Conservation (phyloP, 225 moss, liverwort and hornwort genomes). For the Marchantia paleacea region DNA sequence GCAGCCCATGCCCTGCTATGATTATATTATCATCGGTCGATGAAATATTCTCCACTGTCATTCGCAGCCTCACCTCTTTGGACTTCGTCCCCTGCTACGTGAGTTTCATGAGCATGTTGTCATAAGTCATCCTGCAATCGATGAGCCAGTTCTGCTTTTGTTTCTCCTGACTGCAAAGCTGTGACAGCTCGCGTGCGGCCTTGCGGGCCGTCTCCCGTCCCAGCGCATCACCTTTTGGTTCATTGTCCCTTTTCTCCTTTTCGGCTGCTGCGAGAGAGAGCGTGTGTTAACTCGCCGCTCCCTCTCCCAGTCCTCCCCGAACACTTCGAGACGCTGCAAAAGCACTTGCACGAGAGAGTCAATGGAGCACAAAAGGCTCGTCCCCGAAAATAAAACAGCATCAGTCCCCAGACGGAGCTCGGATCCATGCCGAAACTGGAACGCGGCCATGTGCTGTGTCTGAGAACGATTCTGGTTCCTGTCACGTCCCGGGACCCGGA, state of each 20-base stretch:
- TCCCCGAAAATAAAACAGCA: neutral
- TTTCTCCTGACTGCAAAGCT: conserved; percentile 2
- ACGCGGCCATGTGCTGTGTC: neutral
- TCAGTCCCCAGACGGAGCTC: neutral
- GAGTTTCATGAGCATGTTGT: conserved; percentile 5
- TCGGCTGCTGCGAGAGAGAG: neutral
- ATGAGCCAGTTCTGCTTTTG: conserved; percentile 2
- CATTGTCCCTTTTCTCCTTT: conserved; percentile 6
- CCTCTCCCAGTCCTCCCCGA: neutral
- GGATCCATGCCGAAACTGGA: neutral
- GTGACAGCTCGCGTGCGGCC: neutral
- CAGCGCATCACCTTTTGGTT: neutral
- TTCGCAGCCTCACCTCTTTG: neutral
- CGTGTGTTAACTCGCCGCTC: neutral
- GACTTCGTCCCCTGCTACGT: neutral
- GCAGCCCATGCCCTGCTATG: conserved; percentile 2
- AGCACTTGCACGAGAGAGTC: neutral
- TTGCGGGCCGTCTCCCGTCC: too few relatives aligned
- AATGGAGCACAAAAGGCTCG: neutral
- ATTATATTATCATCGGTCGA: neutral
- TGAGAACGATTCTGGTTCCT: neutral
- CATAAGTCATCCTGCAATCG: neutral
- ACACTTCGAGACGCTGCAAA: neutral
- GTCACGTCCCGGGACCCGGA: neutral
- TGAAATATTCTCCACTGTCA: neutral